Evolutionary conservation across 129 eudicot species (phyloP), one percentile per base, ranked within the genome.

Genomic region (Apium graveolens): DNA sequence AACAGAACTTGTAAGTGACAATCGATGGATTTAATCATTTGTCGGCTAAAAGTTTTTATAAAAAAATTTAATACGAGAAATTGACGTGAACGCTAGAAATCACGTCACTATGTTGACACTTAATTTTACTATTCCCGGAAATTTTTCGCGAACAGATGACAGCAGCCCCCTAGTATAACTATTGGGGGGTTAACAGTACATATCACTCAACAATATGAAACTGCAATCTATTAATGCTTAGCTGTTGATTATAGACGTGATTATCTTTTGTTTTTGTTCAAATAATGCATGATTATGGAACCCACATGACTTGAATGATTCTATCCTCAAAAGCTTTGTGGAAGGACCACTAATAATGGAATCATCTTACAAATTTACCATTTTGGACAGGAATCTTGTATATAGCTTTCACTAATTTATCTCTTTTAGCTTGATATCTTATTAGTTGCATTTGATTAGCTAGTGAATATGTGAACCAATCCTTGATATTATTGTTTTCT

Each of bases 201-300:
- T 55, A 55, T 55, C 65, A 55, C 65, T 55, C 65, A 55, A 55
- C 65, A 24, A 55, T 24, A 24, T 51, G 62, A 7, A 20, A 51
- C 57, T 49, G 27, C 11, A 53, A 53, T 53, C 6, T 1, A 53
- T 49, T 24, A 31, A 55, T 24, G 65, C 3, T 55, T 55, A 55
- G 31, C 35, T 65, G 38, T 27, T 65, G 38, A 27, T 65, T 16
- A 65, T 0, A 31, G 21, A 26, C 37, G 9, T 65, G 35, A 12
- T 32, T 27, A 11, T 32, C 38, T 65, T 27, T 65, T 12, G 8
- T 65, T 32, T 29, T n/a, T n/a, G n/a, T n/a, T 31, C 71, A 27
- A 65, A 27, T 65, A 65, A 65, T 65, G 71, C 71, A 65, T 65
- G 71, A 65, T 65, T 65, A 27, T 65, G 71, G 35, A 65, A 31